Base-by-base conservation (phyloP, 2,329 filamentous ascomycete genomes). In the Helminthosporium solani region DNA sequence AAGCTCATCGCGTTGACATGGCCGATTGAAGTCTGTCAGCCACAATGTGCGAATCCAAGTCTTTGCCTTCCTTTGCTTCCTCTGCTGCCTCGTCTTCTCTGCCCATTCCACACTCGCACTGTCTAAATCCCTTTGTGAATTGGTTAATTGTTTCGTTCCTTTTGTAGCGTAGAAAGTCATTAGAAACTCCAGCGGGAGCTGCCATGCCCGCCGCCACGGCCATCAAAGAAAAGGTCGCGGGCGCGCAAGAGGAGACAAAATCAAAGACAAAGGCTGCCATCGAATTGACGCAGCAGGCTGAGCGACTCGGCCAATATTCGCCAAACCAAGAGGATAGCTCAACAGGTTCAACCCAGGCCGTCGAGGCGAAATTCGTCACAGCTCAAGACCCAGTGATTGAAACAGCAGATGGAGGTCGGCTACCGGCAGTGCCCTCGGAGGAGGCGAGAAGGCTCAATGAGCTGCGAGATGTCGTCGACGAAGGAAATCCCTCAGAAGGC, bases 401-500 rank as follows among this genome's bases (percentile, higher is more conserved):
- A 42, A 89, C 86, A 1, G 78, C 79, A 12, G 80, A 86, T 62
- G 86, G 86, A 23, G 77, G 79, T 37, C 75, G 86, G 31, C 67
- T 90, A 5, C 87, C 87, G 0, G 79, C 80, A 1, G 83, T 90
- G 1, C 86, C 87, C 1, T 63, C 89, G 3, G 74, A 80, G 25
- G 87, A 91, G 70, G 86, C 87, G 1, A 75, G 81, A 50, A 86
- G 83, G 62, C 75, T 91, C 45, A 91, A 91, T 62, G 61, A 74
- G 4, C 65, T 88, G 33, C 81, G 77, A 49, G 77, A 82, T 33
- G 73, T 79, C 31, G 58, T 75, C 7, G 71, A 76, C 23, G 70
- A 69, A 16, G 56, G 60, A n/a, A 57, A 71, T 38, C 59, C 70
- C 2, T 53, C 67, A 7, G 50, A 46, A 21, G 67, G 60, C 11